Conservation (phyloP, 495 filamentous ascomycete species). For the Paragyromitra xinjiangensis region DNA sequence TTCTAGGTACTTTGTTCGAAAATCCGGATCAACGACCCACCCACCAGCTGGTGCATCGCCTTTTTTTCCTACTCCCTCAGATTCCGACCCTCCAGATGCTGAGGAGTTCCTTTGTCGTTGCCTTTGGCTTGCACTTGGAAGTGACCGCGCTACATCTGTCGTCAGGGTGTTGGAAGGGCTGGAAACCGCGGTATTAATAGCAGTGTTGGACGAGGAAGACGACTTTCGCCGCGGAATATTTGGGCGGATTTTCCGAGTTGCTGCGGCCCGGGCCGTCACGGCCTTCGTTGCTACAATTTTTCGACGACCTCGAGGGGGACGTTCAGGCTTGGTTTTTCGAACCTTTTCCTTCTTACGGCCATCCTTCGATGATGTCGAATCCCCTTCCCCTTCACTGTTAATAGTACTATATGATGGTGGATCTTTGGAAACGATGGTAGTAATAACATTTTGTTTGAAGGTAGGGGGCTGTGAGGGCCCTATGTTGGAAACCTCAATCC, state of each 20-base stretch:
- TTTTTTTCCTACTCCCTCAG: slow-evolving; percentile 19
- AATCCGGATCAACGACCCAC: slow-evolving; percentile 56
- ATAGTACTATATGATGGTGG: slow-evolving; percentile 32
- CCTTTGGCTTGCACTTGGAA: slow-evolving; percentile 45
- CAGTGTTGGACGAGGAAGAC: slow-evolving; percentile 49
- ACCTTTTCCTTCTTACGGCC: slow-evolving; percentile 29
- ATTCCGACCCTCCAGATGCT: slow-evolving; percentile 22
- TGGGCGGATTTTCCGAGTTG: slow-evolving; percentile 38
- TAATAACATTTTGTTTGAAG: slow-evolving; percentile 7
- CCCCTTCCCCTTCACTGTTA: slow-evolving; percentile 26
- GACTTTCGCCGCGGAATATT: slow-evolving; percentile 41
- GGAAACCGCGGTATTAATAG: slow-evolving; percentile 50
- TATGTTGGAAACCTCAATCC: slow-evolving; percentile 13
- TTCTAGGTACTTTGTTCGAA: slow-evolving; percentile 55
- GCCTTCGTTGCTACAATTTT: slow-evolving; percentile 38
- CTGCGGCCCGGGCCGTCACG: slow-evolving; percentile 31
- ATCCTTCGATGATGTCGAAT: slow-evolving; percentile 40
- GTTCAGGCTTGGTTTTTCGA: slow-evolving; percentile 44
- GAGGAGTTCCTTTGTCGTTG: slow-evolving; percentile 34
- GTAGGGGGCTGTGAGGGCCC: slow-evolving; percentile 19
- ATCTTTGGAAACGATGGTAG: slow-evolving; percentile 2
- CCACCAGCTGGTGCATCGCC: slow-evolving; percentile 28
- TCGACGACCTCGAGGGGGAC: slow-evolving; percentile 45
- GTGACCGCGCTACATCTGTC: slow-evolving; percentile 41
- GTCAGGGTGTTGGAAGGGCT: slow-evolving; percentile 48